Evolutionary conservation across 1,284 basidiomycete species (phyloP).

Genomic region (Uromyces viciae-fabae): DNA sequence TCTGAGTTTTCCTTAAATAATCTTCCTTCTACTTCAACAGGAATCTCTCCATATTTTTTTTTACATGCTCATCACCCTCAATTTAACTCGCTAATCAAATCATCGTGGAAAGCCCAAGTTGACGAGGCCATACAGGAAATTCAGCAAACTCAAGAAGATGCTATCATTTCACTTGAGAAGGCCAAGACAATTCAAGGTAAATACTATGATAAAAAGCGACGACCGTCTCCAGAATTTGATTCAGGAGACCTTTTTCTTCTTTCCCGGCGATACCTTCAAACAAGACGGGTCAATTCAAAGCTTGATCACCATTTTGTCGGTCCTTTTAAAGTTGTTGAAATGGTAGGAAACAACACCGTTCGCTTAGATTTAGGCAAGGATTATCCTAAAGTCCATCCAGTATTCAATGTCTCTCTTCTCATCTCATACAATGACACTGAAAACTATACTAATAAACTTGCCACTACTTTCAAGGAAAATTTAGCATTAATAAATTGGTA

Average conservation of each 20-base stretch:
- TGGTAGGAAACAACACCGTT: neutral
- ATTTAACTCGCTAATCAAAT: neutral
- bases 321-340: neutral
- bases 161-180: neutral
- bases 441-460: no score
- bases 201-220: neutral
- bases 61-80: neutral
- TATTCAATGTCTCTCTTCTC: neutral
- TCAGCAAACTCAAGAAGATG: neutral
- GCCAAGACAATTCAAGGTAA: neutral
- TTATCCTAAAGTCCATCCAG: neutral
- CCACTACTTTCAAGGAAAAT: no score
- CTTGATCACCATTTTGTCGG: neutral
- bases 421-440: no score
- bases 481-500: no score
- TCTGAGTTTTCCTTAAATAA: slow-evolving; percentile 17
- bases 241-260: neutral
- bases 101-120: neutral
- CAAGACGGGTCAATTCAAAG: neutral
- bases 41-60: neutral
- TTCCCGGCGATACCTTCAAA: neutral
- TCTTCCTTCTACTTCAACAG: neutral
- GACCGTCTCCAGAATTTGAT: neutral
- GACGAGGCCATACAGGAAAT: neutral
- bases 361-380: neutral